phyloP scores from a whole-genome alignment of 148 eudicot genomes.

The Rhododendron ferrugineum region DNA sequence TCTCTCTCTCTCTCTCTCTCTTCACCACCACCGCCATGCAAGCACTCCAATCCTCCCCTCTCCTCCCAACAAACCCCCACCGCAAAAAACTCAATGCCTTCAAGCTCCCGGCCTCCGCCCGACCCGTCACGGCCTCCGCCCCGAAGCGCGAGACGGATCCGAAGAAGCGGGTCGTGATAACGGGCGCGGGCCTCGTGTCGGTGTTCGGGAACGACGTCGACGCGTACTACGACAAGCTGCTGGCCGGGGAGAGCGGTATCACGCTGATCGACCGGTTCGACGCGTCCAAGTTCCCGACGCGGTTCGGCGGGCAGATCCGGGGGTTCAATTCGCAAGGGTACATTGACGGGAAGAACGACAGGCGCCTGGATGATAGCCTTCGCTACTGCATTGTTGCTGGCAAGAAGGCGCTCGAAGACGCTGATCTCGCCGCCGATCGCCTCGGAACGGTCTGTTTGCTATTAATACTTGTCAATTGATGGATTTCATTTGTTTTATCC shows the following conservation, averaged over 20 bases:
- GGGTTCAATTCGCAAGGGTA: slow-evolving; percentile 49
- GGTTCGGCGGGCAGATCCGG: slow-evolving; percentile 70
- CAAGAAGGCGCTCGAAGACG: slow-evolving; percentile 56
- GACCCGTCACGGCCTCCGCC: slow-evolving; percentile 23
- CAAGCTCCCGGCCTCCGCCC: slow-evolving; percentile 26
- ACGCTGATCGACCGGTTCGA: slow-evolving; percentile 71
- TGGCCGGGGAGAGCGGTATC: slow-evolving; percentile 82
- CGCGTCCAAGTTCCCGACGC: slow-evolving; percentile 78
- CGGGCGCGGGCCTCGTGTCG: slow-evolving; percentile 90
- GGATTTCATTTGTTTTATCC: neutral
- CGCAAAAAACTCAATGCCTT: slow-evolving; percentile 20
- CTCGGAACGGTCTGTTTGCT: slow-evolving; percentile 34
- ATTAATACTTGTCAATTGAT: neutral
- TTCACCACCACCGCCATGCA: slow-evolving; percentile 36
- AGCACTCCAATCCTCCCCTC: slow-evolving; percentile 41
- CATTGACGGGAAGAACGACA: slow-evolving; percentile 62
- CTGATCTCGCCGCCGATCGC: slow-evolving; percentile 54
- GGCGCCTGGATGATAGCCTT: slow-evolving; percentile 56
- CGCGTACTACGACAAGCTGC: slow-evolving; percentile 62
- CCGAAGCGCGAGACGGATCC: slow-evolving; percentile 88
- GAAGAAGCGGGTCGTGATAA: slow-evolving; percentile 84
- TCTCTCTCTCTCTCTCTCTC: neutral
- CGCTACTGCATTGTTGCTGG: slow-evolving; percentile 73
- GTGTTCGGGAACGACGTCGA: slow-evolving; percentile 86
- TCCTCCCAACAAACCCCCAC: slow-evolving; percentile 44